A percentile compares a stretch with the other conserved stretches of the same genome.
These are phyloP conservation scores for Amoebophrya sp. DNA, from an alignment of 169 alveolate species.

Conservation along the genomic window DNA sequence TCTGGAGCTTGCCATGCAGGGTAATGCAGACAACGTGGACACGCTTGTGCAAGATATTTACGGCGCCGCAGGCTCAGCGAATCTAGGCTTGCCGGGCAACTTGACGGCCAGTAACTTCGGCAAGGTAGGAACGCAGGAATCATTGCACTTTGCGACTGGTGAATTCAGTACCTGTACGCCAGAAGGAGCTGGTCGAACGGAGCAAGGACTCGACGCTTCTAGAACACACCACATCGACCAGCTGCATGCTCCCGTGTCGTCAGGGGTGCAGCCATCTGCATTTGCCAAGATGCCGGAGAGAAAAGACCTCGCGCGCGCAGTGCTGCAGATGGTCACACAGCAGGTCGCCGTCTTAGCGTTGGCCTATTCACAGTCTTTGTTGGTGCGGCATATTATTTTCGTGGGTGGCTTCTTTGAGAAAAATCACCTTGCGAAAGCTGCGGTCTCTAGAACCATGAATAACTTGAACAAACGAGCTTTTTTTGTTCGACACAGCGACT, in stretches of 20 bases:
- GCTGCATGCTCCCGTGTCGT: not conserved
- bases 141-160: not conserved
- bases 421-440: not conserved
- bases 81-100: not conserved
- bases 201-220: no score
- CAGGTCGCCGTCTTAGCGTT: not conserved
- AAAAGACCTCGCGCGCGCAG: not conserved
- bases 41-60: not conserved
- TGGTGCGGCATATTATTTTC: not conserved
- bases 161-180: no score
- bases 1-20: not conserved
- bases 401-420: not conserved
- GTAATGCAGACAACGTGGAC: not conserved
- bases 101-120: constrained; percentile 1
- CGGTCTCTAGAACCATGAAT: not conserved
- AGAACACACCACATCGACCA: not conserved
- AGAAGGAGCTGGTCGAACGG: no score
- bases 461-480: not conserved
- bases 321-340: constrained; percentile 13
- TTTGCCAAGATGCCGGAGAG: not conserved
- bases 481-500: not conserved
- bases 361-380: not conserved
- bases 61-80: not conserved
- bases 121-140: not conserved
- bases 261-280: not conserved